phyloP scores from a whole-genome alignment of 768 basidiomycete genomes.

The Boletus pseudopeckii region DNA sequence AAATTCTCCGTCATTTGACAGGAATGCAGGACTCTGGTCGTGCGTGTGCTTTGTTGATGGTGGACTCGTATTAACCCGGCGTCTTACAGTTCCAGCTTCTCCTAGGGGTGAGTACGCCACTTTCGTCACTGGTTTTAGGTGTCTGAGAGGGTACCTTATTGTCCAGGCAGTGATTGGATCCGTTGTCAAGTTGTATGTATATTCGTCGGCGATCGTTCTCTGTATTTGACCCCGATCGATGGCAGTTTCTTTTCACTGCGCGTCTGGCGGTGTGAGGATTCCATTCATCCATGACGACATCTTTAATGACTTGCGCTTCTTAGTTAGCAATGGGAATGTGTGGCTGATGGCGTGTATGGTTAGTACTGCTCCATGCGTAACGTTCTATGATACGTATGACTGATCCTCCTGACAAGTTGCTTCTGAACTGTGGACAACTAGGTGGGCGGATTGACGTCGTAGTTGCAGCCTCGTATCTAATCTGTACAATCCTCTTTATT shows the following conservation, averaged over 20 bases:
- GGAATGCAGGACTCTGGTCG: constrained; percentile 46
- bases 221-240: not conserved
- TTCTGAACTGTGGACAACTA: constrained; percentile 49
- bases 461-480: not conserved
- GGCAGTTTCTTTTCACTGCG: constrained; percentile 54
- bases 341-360: constrained; percentile 46
- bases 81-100: constrained; percentile 41
- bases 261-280: constrained; percentile 56
- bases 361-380: constrained; percentile 14
- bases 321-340: constrained; percentile 56
- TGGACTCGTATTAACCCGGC: constrained; percentile 5
- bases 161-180: constrained; percentile 49
- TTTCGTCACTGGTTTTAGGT: not conserved
- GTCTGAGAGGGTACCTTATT: not conserved
- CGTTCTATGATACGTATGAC: not conserved
- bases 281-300: not conserved
- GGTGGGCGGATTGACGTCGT: constrained; percentile 31
- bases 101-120: constrained; percentile 32
- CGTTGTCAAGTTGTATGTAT: constrained; percentile 53
- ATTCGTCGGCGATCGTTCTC: not conserved
- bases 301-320: not conserved
- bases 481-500: not conserved
- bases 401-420: constrained; percentile 32
- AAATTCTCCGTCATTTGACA: constrained; percentile 6
- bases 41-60: constrained; percentile 28